phyloP scores from a whole-genome alignment of 257 asterid species.

The Ballota nigra region DNA sequence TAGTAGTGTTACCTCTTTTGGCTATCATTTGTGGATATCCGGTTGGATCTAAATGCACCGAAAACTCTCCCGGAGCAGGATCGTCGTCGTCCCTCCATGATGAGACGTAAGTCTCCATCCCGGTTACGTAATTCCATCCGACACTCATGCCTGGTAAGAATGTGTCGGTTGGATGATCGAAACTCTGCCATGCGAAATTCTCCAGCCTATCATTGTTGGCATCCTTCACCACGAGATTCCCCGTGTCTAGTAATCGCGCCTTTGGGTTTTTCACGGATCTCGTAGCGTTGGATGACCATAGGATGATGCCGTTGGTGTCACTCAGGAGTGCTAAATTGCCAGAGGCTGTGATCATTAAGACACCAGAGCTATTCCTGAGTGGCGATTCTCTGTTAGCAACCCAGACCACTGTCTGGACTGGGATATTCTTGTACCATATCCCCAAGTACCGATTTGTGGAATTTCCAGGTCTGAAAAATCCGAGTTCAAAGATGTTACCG shows the following conservation, averaged over 20 bases:
- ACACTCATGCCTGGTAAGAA: conserved; percentile 3
- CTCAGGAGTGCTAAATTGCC: not conserved
- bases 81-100: conserved; percentile 4
- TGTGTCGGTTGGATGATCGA: conserved; percentile 20
- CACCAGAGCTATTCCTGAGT: not conserved
- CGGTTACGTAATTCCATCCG: not conserved
- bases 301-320: not conserved
- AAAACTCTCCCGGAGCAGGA: not conserved
- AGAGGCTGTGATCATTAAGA: not conserved
- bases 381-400: conserved; percentile 24
- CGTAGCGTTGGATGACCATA: not conserved
- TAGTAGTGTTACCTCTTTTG: not conserved
- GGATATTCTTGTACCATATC: conserved; percentile 14
- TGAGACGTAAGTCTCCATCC: not conserved
- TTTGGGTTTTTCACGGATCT: not conserved
- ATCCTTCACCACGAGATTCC: conserved; percentile 46
- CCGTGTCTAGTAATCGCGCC: conserved; percentile 23
- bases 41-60: not conserved
- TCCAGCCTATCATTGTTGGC: conserved; percentile 19
- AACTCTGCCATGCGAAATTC: conserved; percentile 13
- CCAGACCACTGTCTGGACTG: not conserved
- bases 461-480: not conserved
- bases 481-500: conserved; percentile 3
- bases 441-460: conserved; percentile 16
- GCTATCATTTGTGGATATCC: conserved; percentile 13